These are phyloP conservation scores for Podila minutissima DNA, from an alignment of 192 early-diverging fungal species.

Conservation along the genomic window DNA sequence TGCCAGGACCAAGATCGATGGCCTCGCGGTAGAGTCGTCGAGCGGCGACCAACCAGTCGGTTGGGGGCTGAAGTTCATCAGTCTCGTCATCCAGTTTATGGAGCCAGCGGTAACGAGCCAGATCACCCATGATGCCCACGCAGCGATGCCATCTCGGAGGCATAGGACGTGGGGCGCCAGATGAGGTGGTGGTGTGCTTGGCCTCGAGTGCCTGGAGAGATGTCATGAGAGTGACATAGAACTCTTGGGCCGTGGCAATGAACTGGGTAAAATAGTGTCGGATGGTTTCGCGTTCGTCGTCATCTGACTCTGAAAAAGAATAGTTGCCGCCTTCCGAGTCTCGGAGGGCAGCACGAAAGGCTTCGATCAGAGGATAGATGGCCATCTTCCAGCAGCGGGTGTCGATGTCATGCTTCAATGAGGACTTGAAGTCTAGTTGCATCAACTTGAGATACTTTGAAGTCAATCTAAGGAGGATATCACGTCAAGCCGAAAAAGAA, in stretches of 20 bases:
- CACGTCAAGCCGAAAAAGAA: neutral
- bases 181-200: slow-evolving; percentile 10
- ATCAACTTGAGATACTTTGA: slow-evolving; percentile 56
- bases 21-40: slow-evolving; percentile 44
- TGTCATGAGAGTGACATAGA: slow-evolving; percentile 52
- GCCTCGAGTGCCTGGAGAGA: slow-evolving; percentile 45
- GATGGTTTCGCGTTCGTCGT: slow-evolving; percentile 22
- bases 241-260: slow-evolving; percentile 54
- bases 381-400: slow-evolving; percentile 64
- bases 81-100: slow-evolving; percentile 47
- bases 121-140: slow-evolving; percentile 58
- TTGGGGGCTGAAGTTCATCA: neutral
- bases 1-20: slow-evolving; percentile 51
- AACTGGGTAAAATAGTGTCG: slow-evolving; percentile 54
- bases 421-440: slow-evolving; percentile 54
- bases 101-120: slow-evolving; percentile 62
- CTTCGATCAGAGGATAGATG: slow-evolving; percentile 61
- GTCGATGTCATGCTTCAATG: slow-evolving; percentile 64
- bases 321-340: slow-evolving; percentile 19
- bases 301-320: slow-evolving; percentile 25
- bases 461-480: slow-evolving; percentile 38
- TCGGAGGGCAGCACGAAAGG: slow-evolving; percentile 58
- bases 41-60: slow-evolving; percentile 39
- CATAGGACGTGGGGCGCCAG: slow-evolving; percentile 8
- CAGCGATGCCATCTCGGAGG: slow-evolving; percentile 60